A percentile compares a stretch with the other conserved stretches of the same genome.
These are phyloP conservation scores for Salvia splendens DNA, from an alignment of 257 asterid species.

Conservation along the genomic window DNA sequence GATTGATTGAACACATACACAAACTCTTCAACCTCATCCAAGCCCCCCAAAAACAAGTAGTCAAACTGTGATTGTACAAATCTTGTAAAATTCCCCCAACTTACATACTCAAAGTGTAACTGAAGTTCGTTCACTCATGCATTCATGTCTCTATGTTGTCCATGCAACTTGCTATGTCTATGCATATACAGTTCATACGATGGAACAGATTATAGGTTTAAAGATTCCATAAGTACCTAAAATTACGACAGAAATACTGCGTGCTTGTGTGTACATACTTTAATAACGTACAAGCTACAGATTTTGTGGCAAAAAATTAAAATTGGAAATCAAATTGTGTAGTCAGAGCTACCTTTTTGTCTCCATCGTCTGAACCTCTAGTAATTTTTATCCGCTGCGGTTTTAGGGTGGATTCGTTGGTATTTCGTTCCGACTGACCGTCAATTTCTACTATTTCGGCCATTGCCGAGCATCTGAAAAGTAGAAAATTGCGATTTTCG, in stretches of 20 bases:
- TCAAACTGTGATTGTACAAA: background rate
- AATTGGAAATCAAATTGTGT: background rate
- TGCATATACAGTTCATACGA: slow-evolving; percentile 4
- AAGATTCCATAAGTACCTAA: background rate
- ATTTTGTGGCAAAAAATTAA: background rate
- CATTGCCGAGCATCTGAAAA: slow-evolving; percentile 32
- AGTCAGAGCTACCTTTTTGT: slow-evolving; percentile 45
- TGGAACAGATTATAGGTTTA: background rate
- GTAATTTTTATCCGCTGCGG: slow-evolving; percentile 53
- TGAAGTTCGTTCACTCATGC: slow-evolving; percentile 14
- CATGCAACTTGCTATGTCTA: slow-evolving; percentile 7
- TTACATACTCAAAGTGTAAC: background rate
- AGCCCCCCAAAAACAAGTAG: background rate
- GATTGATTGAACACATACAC: background rate
- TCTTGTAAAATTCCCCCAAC: no score
- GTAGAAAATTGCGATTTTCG: slow-evolving; percentile 7
- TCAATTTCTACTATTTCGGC: slow-evolving; percentile 34
- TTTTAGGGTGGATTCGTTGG: slow-evolving; percentile 40
- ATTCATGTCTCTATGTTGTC: slow-evolving; percentile 2
- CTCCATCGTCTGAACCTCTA: slow-evolving; percentile 52
- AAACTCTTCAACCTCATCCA: slow-evolving; percentile 4
- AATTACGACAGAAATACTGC: slow-evolving; percentile 24
- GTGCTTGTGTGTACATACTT: slow-evolving; percentile 19
- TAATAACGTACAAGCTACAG: background rate
- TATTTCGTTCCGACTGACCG: slow-evolving; percentile 29